Conservation (phyloP, 2,329 filamentous ascomycete species). For the Graphilbum fragrans region DNA sequence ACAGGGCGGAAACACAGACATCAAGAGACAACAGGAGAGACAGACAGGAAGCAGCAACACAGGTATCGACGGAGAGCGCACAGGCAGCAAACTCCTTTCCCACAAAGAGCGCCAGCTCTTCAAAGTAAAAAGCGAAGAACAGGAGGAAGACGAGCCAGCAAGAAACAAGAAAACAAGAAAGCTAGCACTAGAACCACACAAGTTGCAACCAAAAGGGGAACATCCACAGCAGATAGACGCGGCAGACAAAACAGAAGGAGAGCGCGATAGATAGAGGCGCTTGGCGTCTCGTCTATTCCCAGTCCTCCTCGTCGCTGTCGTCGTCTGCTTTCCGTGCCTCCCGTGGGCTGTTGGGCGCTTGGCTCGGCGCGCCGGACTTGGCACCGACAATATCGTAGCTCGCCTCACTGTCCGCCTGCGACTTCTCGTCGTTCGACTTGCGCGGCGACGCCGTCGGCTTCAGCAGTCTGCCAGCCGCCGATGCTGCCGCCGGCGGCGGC, state of each 20-base stretch:
- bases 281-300: slow-evolving; percentile 40
- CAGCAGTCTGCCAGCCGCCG: slow-evolving; percentile 26
- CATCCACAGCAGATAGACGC: neutral
- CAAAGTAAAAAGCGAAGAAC: neutral
- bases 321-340: slow-evolving; percentile 39
- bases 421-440: slow-evolving; percentile 77
- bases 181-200: neutral
- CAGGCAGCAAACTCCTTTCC: too few species aligned
- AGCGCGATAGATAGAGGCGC: slow-evolving; percentile 9
- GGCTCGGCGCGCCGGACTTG: slow-evolving; percentile 63
- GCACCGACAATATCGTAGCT: slow-evolving; percentile 90
- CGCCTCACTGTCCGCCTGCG: slow-evolving; percentile 82
- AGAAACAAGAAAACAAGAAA: neutral
- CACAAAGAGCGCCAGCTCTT: neutral
- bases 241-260: slow-evolving; percentile 2
- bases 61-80: neutral
- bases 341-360: slow-evolving; percentile 58
- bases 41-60: neutral
- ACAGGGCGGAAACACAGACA: neutral
- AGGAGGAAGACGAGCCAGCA: slow-evolving; percentile 1
- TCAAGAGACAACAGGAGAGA: neutral
- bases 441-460: slow-evolving; percentile 52
- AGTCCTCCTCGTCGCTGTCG: slow-evolving; percentile 62
- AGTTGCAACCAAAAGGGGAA: too few species aligned
- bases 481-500: slow-evolving; percentile 12